phyloP scores from a whole-genome alignment of 2,329 filamentous ascomycete genomes.

The Fusarium cyanostomum region DNA sequence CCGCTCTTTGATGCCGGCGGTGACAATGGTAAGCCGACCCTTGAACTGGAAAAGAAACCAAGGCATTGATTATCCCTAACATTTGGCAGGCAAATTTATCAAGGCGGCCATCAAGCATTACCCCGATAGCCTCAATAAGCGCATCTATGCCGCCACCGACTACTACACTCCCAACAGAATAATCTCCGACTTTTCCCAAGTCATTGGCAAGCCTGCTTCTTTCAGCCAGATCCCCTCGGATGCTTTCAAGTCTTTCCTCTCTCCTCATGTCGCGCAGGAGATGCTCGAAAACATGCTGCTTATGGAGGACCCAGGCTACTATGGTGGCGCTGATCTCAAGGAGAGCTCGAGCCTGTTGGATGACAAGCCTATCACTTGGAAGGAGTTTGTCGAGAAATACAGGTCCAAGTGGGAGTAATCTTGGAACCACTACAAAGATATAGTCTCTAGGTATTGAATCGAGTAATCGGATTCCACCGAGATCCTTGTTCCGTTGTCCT shows the following conservation, averaged over 20 bases:
- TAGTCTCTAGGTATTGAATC: neutral
- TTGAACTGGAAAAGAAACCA: rapidly evolving
- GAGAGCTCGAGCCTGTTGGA: constrained; percentile 47
- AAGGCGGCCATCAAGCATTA: constrained; percentile 47
- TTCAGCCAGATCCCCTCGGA: constrained; percentile 47
- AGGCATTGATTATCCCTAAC: neutral
- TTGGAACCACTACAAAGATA: neutral
- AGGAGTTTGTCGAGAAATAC: constrained; percentile 48
- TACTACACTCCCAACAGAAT: constrained; percentile 49
- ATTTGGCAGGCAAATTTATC: constrained; percentile 46
- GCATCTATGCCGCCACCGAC: constrained; percentile 49
- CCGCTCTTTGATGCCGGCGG: constrained; percentile 50
- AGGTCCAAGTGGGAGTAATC: constrained; percentile 43
- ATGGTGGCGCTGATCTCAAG: constrained; percentile 46
- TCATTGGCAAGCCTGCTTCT: constrained; percentile 46
- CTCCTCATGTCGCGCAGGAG: constrained; percentile 45
- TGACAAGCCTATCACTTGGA: constrained; percentile 51
- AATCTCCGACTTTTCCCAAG: constrained; percentile 48
- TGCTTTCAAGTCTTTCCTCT: constrained; percentile 49
- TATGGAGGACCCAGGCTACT: constrained; percentile 55
- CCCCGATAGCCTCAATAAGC: constrained; percentile 43
- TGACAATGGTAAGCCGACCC: constrained; percentile 51
- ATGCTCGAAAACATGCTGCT: constrained; percentile 55
- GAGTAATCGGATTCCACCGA: too few relatives aligned
- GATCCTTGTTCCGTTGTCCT: too few relatives aligned